Evolutionary conservation across 1,284 basidiomycete genomes (phyloP), one percentile per base, ranked within the genome.

Genomic region (Wallemia mellicola): DNA sequence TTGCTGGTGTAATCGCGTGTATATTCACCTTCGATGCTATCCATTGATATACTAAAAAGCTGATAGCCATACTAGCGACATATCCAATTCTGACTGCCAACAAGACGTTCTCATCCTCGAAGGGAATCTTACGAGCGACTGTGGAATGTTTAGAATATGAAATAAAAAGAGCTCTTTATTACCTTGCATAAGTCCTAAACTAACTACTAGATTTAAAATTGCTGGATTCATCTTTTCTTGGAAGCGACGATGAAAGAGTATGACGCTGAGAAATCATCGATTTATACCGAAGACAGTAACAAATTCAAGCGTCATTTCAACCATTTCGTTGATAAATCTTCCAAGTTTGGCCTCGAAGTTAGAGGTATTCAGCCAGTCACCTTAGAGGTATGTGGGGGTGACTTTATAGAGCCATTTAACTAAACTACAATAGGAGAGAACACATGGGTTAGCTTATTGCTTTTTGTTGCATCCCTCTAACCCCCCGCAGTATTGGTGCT

Each of bases 121-220:
- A 89, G 17, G 86, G 83, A 64, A 96, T 82, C 71, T 80, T 83
- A 66, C 85, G 79, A 64, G 88, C 88, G 69, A 94, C 84, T 64
- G 71, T 68, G 66, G 71, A 68, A 28, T 27, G 58, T 17, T 24
- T 30, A 48, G n/a, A 14, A 27, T 27, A 11, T 27, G 22, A 2
- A 24, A 28, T 55, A 27, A 27, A 28, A 33, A 55, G 27, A 60
- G 15, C 2, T 60, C 59, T 48, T 19, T 68, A 74, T 62, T 61
- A 83, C 85, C 66, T 71, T 91, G 87, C 87, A 92, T 92, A 63
- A 81, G 84, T 60, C 79, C 85, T 65, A 94, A 80, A 60, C 86
- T 88, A 67, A 92, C 77, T 66, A 83, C 76, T 63, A 94, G 75
- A 72, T 85, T 88, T 64, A 73, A 70, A 59, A 76, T 67, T 15